Evolutionary conservation across 2,329 filamentous ascomycete genomes (phyloP).

Genomic region (Emmonsia crescens): DNA sequence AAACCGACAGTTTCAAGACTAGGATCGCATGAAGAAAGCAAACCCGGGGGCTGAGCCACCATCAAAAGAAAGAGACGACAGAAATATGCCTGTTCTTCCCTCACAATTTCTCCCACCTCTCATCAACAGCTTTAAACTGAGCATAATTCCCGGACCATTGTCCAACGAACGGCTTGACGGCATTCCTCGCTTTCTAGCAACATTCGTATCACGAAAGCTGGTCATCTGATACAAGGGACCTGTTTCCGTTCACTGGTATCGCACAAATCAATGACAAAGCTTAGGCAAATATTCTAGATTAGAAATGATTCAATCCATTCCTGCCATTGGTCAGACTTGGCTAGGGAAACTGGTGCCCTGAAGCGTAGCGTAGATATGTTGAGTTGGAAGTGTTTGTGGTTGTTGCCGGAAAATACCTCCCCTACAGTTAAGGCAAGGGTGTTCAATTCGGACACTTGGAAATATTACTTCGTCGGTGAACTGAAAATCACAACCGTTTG

Average conservation of each 20-base stretch:
- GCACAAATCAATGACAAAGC: constrained; percentile 18
- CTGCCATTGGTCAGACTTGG: constrained; percentile 13
- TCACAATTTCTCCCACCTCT: constrained; percentile 20
- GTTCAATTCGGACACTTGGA: constrained; percentile 6
- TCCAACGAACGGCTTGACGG: constrained; percentile 13
- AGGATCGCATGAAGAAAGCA: not conserved
- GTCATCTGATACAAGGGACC: constrained; percentile 4
- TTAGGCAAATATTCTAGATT: constrained; percentile 16
- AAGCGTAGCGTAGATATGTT: constrained; percentile 18
- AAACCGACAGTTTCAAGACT: too few relatives aligned
- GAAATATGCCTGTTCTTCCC: too few relatives aligned
- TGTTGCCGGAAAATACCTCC: constrained; percentile 14
- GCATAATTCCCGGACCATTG: constrained; percentile 6
- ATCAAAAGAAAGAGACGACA: not conserved
- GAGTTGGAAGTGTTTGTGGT: constrained; percentile 12
- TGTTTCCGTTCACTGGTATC: constrained; percentile 3
- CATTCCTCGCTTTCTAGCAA: constrained; percentile 13
- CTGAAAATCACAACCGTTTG: constrained; percentile 14
- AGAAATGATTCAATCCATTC: constrained; percentile 18
- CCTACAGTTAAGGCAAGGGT: constrained; percentile 17
- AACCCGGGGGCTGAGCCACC: too few relatives aligned
- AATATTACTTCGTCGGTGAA: constrained; percentile 12
- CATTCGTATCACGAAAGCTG: constrained; percentile 10
- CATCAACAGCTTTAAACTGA: constrained; percentile 13
- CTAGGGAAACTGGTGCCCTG: constrained; percentile 17